These are phyloP conservation scores for Lachnellula suecica DNA, from an alignment of 2,329 filamentous ascomycete species.

Conservation along the genomic window DNA sequence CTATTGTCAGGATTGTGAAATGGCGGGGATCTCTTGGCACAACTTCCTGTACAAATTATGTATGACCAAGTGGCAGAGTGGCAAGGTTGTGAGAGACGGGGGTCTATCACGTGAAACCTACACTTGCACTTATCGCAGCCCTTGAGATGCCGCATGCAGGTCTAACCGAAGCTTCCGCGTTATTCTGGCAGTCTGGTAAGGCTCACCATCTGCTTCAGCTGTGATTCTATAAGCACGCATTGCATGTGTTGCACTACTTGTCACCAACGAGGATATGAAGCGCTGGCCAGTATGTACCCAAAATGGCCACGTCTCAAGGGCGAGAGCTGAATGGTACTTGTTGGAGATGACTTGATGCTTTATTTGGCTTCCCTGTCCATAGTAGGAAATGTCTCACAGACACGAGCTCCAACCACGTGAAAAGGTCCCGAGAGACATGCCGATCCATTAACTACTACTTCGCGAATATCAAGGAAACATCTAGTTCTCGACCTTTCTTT, in stretches of 20 bases:
- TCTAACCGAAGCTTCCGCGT: too few relatives aligned
- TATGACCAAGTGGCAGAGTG: constrained; percentile 1
- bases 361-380: not conserved
- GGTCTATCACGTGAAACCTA: not conserved
- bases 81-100: not conserved
- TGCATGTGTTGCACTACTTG: constrained; percentile 1
- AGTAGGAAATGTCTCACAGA: not conserved
- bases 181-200: not conserved
- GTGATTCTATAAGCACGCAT: not conserved
- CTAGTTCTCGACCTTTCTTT: not conserved
- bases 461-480: not conserved
- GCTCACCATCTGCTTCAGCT: too few relatives aligned
- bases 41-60: constrained; percentile 2
- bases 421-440: not conserved
- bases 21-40: not conserved
- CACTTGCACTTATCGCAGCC: too few relatives aligned
- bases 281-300: not conserved
- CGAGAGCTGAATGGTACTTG: not conserved
- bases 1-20: not conserved
- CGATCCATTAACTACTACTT: not conserved
- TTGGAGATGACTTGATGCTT: not conserved
- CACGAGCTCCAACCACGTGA: not conserved
- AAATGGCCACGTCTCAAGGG: not conserved
- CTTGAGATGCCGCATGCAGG: too few relatives aligned
- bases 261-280: not conserved